Base-by-base conservation (phyloP, 2,329 filamentous ascomycete species). In the Intubia oerlemansii region DNA sequence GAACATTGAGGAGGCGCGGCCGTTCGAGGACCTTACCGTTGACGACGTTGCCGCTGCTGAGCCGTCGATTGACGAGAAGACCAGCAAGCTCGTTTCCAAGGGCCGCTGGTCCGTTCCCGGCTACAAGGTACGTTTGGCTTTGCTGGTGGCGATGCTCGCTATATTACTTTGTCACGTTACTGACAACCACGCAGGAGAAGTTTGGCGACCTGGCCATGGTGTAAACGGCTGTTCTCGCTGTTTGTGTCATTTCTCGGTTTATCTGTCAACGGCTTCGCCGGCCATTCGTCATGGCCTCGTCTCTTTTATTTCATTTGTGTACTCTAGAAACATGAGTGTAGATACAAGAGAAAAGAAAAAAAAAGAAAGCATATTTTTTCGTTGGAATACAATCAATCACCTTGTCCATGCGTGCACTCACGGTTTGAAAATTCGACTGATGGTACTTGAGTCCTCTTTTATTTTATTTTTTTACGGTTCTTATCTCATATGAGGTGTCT, bases 11-110 rank as follows among this genome's bases (percentile, higher is more conserved):
- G 73, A 75, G 42, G 85, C 88, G 37, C 69, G 88, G 55, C 80
- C 85, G 37, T 95, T 95, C 51, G 84, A 93, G 48, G 81, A 98
- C 45, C 71, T 95, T 53, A 95, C 88, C 53, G 84, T 95, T 52
- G 88, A 95, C 54, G 88, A 98, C 49, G 78, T 98, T 54, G 80
- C 79, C 37, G 71, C 79, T 43, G 88, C 85, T 45, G 80, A 84
- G 54, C 84, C 88, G 45, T 85, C 91, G 42, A 93, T 98, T 54
- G 85, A 95, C 61, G 73, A 92, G 70, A 90, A 90, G 68, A 92
- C 85, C 45, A 61, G 73, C 46, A 73, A 88, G 60, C 71, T 98
- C 52, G 84, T 98, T 41, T 80, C 80, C 56, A 93, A 90, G 75
- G 85, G 85, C 54, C 80, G 82, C 71, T 98, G 88, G 88, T 69